These are phyloP conservation scores for Clitopilus hobsonii DNA, from an alignment of 768 basidiomycete genomes.

Conservation along the genomic window DNA sequence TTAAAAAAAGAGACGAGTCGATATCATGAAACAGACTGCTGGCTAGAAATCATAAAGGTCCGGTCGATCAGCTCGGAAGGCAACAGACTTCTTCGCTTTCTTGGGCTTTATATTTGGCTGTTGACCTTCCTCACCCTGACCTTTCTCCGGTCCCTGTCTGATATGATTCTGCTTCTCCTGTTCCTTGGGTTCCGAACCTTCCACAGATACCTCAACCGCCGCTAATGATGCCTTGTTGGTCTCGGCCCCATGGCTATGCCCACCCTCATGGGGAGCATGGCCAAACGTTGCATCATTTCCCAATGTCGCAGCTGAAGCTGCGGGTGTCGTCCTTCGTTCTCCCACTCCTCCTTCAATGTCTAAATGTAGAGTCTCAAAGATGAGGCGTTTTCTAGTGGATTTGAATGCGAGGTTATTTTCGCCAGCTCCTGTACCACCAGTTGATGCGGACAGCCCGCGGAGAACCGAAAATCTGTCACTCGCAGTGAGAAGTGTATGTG, in stretches of 20 bases:
- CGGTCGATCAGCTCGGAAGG: slow-evolving; percentile 60
- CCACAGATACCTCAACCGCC: slow-evolving; percentile 40
- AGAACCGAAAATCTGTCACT: slow-evolving; percentile 82
- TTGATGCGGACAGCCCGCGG: slow-evolving; percentile 67
- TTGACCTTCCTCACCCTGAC: neutral
- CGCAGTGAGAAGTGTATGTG: slow-evolving; percentile 67
- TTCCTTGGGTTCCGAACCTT: slow-evolving; percentile 19
- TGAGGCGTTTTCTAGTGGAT: slow-evolving; percentile 79
- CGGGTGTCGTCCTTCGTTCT: slow-evolving; percentile 63
- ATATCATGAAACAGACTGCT: neutral
- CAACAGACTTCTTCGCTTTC: slow-evolving; percentile 62
- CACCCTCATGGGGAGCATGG: slow-evolving; percentile 6
- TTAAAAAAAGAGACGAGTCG: neutral
- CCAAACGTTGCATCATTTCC: slow-evolving; percentile 1
- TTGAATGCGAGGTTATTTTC: slow-evolving; percentile 97
- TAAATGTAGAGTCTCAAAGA: slow-evolving; percentile 90
- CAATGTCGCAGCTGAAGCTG: slow-evolving; percentile 15
- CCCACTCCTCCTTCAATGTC: slow-evolving; percentile 82
- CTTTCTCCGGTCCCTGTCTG: slow-evolving; percentile 9
- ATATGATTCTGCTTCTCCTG: slow-evolving; percentile 8
- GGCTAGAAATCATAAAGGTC: slow-evolving; percentile 73
- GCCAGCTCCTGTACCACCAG: slow-evolving; percentile 58
- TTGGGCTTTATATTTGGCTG: slow-evolving; percentile 22
- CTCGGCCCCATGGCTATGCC: slow-evolving; percentile 6
- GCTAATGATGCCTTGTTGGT: slow-evolving; percentile 21